Evolutionary conservation across 2,329 filamentous ascomycete species (phyloP).

Genomic region (Metarhizium sp.): DNA sequence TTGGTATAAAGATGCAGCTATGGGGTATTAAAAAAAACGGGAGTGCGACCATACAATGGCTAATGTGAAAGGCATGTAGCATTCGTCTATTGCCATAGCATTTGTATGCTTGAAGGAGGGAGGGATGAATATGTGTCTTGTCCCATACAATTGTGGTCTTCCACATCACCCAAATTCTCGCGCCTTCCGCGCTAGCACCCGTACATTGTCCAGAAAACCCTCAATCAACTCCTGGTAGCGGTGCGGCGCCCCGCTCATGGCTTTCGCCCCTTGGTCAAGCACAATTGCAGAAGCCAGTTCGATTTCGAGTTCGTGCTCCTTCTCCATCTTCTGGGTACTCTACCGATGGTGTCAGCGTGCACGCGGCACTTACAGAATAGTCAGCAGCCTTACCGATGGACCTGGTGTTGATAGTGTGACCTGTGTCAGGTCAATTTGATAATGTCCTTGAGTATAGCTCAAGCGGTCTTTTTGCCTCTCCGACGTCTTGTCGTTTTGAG

Average conservation of each 20-base stretch:
- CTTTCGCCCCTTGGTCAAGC: conserved; percentile 53
- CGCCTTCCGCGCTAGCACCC: conserved; percentile 43
- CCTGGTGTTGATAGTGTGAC: conserved; percentile 48
- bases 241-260: conserved; percentile 41
- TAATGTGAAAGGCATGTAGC: neutral
- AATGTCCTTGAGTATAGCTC: conserved; percentile 80
- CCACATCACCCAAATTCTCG: conserved; percentile 18
- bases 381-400: conserved; percentile 23
- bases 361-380: neutral
- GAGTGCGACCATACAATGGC: neutral
- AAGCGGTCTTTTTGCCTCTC: conserved; percentile 82
- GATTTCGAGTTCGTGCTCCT: conserved; percentile 75
- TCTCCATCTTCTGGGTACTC: conserved; percentile 35
- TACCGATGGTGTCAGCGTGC: conserved; percentile 13
- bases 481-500: conserved; percentile 30
- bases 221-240: conserved; percentile 60
- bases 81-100: neutral
- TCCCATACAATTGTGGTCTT: neutral
- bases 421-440: conserved; percentile 88
- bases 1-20: neutral
- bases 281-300: conserved; percentile 59
- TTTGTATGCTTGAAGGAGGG: neutral
- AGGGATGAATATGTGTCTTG: neutral
- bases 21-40: neutral
- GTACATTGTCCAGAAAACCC: conserved; percentile 65